Base-by-base conservation (phyloP, 257 asterid genomes). In the Linderniella brevidens region DNA sequence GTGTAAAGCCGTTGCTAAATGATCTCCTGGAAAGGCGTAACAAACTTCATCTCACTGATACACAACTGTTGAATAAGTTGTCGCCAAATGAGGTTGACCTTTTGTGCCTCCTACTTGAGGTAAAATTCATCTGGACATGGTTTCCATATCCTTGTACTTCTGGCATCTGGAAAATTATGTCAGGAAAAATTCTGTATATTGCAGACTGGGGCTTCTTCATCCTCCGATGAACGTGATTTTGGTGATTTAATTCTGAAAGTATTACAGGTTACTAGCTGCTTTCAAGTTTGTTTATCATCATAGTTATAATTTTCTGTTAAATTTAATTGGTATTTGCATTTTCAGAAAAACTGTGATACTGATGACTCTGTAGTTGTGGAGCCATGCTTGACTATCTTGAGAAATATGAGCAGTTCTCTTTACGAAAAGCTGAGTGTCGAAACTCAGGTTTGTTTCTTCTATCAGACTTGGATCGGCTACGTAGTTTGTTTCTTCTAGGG, bases 31-130 rank as follows among this genome's bases (percentile, higher is more conserved):
- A 66, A 56, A 69, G 73, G 46, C 82, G 72, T 32, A 68, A 56
- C 9, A 68, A 62, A 17, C 68, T 56, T 66, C 69, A 55, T 61
- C 41, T 65, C 46, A 67, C 38, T 45, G 63, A 52, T 58, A 74
- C 60, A 29, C 62, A 65, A 38, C 46, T 52, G 19, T 38, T 58
- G 50, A 58, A 56, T 17, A 65, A 68, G 59, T 63, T 90, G 74
- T 68, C 83, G 18, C 68, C 59, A 48, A 64, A 14, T 61, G 98
- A 90, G 64, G 73, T 80, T 55, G 66, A 65, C 57, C 66, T 71
- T 52, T 61, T 81, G 54, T 84, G 92, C 68, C 76, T 84, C 58
- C 63, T 90, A 40, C 65, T 90, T 55, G 94, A 90, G 87, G 98
- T 90, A 63, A 52, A 35, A 38, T 20, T 54, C 25, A 39, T 20